Evolutionary conservation across 345 rosid species (phyloP).

Genomic region (Bruguiera sexangula): DNA sequence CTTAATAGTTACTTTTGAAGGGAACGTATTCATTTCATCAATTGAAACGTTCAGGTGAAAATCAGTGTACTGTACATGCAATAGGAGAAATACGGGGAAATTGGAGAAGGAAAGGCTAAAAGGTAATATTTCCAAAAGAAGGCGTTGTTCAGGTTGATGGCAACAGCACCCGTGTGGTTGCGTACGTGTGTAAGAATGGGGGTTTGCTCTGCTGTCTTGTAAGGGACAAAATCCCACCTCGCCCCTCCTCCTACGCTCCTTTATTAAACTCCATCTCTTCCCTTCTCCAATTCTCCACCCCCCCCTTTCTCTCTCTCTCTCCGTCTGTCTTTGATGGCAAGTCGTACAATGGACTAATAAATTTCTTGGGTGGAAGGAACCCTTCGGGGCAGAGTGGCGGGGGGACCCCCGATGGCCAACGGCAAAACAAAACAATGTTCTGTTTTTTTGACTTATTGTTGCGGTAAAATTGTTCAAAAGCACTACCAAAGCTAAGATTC

Average conservation of each 20-base stretch:
- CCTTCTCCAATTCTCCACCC: no score
- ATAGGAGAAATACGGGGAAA: background rate
- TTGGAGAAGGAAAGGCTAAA: background rate
- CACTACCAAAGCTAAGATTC: no score
- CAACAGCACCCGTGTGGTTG: slow-evolving; percentile 28
- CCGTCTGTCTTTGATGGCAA: background rate
- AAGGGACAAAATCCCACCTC: slow-evolving; percentile 19
- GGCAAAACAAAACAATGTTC: background rate
- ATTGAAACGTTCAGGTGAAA: no score
- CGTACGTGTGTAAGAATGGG: slow-evolving; percentile 19
- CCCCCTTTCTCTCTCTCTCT: background rate
- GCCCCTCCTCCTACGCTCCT: background rate
- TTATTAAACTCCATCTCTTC: background rate
- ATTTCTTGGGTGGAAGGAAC: slow-evolving; percentile 15
- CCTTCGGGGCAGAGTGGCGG: background rate
- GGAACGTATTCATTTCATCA: background rate
- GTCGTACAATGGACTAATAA: slow-evolving; percentile 11
- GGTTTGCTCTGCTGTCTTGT: slow-evolving; percentile 15
- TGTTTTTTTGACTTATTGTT: no score
- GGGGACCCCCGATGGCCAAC: background rate
- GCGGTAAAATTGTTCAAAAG: no score
- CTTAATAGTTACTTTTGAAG: background rate
- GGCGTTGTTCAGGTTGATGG: slow-evolving; percentile 18
- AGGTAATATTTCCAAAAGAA: slow-evolving; percentile 18
- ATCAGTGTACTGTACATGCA: background rate